phyloP scores from a whole-genome alignment of 2,329 filamentous ascomycete species.

The Cladosporium sp. region DNA sequence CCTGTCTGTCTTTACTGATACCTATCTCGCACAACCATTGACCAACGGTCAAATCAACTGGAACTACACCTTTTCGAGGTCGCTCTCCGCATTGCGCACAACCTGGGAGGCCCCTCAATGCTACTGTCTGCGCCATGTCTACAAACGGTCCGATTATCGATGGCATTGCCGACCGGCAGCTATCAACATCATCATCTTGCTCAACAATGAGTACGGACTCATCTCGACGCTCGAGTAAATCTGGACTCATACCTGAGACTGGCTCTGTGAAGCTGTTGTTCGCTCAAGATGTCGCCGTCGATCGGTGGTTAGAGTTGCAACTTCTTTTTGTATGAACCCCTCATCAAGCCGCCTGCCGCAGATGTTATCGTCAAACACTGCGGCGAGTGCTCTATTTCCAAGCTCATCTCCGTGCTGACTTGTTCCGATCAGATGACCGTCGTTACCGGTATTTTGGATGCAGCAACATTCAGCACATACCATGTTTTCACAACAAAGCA shows the following conservation, averaged over 20 bases:
- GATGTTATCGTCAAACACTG: no score
- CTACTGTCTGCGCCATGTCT: neutral
- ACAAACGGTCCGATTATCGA: neutral
- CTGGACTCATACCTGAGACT: neutral
- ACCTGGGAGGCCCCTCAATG: neutral
- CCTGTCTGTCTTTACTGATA: no score
- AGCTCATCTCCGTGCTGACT: neutral
- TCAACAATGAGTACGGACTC: neutral
- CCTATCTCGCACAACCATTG: no score
- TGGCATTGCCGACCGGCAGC: neutral
- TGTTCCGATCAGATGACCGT: conserved; percentile 18
- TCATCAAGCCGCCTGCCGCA: no score
- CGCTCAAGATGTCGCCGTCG: conserved; percentile 23
- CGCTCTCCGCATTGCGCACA: no score
- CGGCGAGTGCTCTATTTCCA: no score
- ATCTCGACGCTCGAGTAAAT: neutral
- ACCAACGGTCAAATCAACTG: no score
- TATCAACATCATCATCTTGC: neutral
- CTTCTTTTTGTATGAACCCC: conserved; percentile 18
- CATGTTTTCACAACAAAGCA: conserved; percentile 27
- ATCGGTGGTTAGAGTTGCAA: conserved; percentile 22
- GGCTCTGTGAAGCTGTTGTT: conserved; percentile 14
- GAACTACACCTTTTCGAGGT: no score
- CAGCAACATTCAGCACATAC: conserved; percentile 27
- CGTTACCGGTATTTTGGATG: conserved; percentile 25